Evolutionary conservation across 306 rosid species (phyloP).

Genomic region (Quercus agrifolia): DNA sequence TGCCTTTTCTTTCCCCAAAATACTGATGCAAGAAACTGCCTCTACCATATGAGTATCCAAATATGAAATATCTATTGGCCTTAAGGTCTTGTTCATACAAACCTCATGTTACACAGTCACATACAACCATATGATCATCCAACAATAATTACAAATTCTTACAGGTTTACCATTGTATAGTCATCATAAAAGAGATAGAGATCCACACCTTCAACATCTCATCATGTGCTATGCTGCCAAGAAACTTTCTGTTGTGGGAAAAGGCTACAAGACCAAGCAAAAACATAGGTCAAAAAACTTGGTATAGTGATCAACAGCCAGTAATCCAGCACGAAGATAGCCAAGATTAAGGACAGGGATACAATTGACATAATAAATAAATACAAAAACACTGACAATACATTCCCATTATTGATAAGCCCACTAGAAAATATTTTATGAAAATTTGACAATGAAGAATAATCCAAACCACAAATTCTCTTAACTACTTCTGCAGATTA

Average conservation of each 20-base stretch:
- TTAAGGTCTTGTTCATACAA: not conserved
- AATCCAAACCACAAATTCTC: not conserved
- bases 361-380: not conserved
- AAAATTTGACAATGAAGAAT: not conserved
- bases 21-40: too few relatives aligned
- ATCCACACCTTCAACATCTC: slow-evolving; percentile 62
- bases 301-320: not conserved
- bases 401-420: not conserved
- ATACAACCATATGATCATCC: not conserved
- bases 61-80: not conserved
- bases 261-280: slow-evolving; percentile 56
- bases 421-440: not conserved
- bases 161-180: not conserved
- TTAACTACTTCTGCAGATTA: not conserved
- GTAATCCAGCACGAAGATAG: not conserved
- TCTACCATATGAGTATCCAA: not conserved
- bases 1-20: too few relatives aligned
- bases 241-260: slow-evolving; percentile 68
- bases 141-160: too few relatives aligned
- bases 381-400: too few relatives aligned
- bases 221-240: slow-evolving; percentile 87
- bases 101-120: not conserved
- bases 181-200: slow-evolving; percentile 14
- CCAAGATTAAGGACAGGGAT: not conserved
- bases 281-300: slow-evolving; percentile 21